phyloP scores from a whole-genome alignment of 2,329 filamentous ascomycete species.

The Colletotrichum sp. region DNA sequence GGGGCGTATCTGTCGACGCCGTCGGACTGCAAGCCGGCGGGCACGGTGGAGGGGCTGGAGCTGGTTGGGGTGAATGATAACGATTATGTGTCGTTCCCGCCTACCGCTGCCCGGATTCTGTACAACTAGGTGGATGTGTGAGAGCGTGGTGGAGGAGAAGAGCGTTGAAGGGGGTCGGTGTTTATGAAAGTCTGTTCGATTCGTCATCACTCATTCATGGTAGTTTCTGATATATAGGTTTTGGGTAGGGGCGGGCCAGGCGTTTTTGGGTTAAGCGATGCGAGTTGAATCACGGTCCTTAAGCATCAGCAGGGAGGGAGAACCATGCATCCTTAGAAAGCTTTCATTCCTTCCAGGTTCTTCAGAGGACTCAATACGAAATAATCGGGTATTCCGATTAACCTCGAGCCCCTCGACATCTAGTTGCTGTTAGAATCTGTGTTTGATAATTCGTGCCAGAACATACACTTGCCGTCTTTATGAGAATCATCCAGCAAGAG shows the following conservation, averaged over 20 bases:
- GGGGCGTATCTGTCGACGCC: constrained; percentile 11
- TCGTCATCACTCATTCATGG: neutral
- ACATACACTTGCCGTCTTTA: too few relatives aligned
- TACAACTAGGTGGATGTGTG: neutral
- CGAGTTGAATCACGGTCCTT: neutral
- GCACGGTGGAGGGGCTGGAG: constrained; percentile 19
- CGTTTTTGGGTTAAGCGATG: neutral
- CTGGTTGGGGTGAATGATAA: constrained; percentile 20
- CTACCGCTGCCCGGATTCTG: constrained; percentile 5
- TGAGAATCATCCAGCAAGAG: neutral
- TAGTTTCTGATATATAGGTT: neutral
- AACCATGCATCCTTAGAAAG: neutral
- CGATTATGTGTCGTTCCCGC: constrained; percentile 16
- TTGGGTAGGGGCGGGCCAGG: neutral
- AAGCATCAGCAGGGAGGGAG: neutral
- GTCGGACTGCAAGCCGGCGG: constrained; percentile 18
- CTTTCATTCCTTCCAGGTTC: neutral
- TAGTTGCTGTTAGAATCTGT: neutral
- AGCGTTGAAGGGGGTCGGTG: neutral
- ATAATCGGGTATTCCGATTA: neutral
- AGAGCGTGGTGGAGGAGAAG: neutral
- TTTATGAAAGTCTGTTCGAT: neutral
- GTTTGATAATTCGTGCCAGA: too few relatives aligned
- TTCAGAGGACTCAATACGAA: neutral
- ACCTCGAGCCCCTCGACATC: neutral